Evolutionary conservation across 83 land plant species (phyloP), one percentile per base, ranked within the genome.

Genomic region (Isoetes engelmannii): DNA sequence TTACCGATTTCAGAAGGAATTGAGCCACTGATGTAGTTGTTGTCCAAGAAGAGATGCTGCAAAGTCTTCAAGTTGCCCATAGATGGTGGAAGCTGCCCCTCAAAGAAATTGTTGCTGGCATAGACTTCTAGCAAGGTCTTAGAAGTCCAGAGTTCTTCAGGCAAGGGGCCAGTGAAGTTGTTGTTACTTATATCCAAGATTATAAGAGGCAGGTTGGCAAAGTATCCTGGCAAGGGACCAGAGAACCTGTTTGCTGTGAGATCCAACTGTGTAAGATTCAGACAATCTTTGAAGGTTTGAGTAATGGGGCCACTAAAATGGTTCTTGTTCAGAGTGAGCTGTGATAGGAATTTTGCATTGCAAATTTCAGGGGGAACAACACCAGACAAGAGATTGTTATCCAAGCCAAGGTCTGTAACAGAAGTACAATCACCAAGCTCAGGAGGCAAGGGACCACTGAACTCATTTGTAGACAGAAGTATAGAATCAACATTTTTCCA

Each of bases 1-100:
- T 70, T 57, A 10, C 95, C 95, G 20, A 90, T 67, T 54, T 69
- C 70, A 4, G 59, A 57, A 12, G 95, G 95, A 15, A 90, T 78
- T 45, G 51, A 20, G 4, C 95, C 92, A 61, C 72, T 67, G 6
- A 90, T 72, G 44, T 65, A 50, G 68, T 90, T 90, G 67, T 80
- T 72, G 46, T 87, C 92, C 21, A 90, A 70, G 41, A 12, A 63
- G 59, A 90, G 77, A 62, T 83, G 79, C 77, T 75, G 55, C 18
- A 90, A 66, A 20, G 44, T 48, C 12, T 50, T 47, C 44, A 81
- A 28, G 10, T 54, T 45, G 1, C 82, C 79, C 41, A 85, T 46
- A 17, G 44, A 7, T 0, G 75, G 75, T 5, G 92, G 75, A 10
- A 90, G 57, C 19, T 42, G 28, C 19, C 95, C 89, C 4, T 28